Conservation (phyloP, 768 basidiomycete species). For the Megacollybia marginata region DNA sequence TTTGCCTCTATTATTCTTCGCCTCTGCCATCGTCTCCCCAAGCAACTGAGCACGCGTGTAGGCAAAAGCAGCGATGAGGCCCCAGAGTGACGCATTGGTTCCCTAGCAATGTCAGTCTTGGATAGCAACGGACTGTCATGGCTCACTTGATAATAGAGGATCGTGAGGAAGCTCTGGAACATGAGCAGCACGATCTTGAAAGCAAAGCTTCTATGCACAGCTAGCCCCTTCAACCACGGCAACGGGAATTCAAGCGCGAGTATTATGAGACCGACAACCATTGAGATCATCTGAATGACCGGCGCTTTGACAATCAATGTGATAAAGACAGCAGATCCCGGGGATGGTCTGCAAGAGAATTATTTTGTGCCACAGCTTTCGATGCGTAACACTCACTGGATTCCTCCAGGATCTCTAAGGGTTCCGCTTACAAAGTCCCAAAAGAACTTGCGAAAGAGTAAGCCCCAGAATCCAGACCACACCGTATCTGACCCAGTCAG, state of each 20-base stretch:
- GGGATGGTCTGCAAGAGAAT: slow-evolving; percentile 41
- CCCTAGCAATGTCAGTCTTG: slow-evolving; percentile 40
- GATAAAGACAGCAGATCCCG: slow-evolving; percentile 56
- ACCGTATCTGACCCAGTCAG: slow-evolving; percentile 47
- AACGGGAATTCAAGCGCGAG: slow-evolving; percentile 69
- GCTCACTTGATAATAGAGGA: slow-evolving; percentile 73
- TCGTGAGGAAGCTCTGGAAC: slow-evolving; percentile 52
- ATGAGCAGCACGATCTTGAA: slow-evolving; percentile 56
- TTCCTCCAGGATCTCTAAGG: slow-evolving; percentile 68
- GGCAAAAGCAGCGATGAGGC: slow-evolving; percentile 59
- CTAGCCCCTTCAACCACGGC: slow-evolving; percentile 44
- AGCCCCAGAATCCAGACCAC: slow-evolving; percentile 76
- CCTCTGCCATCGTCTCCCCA: slow-evolving; percentile 64
- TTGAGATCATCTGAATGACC: slow-evolving; percentile 60
- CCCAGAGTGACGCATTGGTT: slow-evolving; percentile 78
- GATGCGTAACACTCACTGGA: slow-evolving; percentile 49
- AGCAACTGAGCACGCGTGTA: slow-evolving; percentile 59
- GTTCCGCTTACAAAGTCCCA: slow-evolving; percentile 90
- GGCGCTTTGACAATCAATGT: slow-evolving; percentile 72
- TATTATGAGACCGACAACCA: slow-evolving; percentile 52
- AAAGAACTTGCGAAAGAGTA: slow-evolving; percentile 90
- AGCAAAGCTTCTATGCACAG: slow-evolving; percentile 59
- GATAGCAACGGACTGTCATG: background rate
- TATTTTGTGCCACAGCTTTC: background rate
- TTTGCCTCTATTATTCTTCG: slow-evolving; percentile 55